Evolutionary conservation across 2,329 filamentous ascomycete genomes (phyloP).

Genomic region (Neocucurbitaria cava): DNA sequence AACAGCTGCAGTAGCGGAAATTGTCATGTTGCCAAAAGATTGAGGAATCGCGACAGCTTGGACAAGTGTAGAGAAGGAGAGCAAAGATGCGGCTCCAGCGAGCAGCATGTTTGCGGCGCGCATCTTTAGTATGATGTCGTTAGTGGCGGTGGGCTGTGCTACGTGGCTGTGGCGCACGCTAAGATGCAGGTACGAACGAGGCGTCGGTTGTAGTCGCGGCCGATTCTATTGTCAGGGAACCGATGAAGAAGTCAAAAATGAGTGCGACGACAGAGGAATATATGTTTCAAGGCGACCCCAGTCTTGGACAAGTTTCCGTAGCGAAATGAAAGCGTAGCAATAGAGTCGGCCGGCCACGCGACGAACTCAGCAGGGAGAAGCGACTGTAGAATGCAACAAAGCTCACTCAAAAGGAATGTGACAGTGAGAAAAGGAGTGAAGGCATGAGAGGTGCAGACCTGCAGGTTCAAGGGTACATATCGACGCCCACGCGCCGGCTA

Average conservation of each 20-base stretch:
- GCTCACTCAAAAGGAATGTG: conserved; percentile 30
- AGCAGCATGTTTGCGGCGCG: conserved; percentile 30
- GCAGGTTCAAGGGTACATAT: conserved; percentile 18
- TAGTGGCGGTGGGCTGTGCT: conserved; percentile 30
- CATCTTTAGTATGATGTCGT: conserved; percentile 31
- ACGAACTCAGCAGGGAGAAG: conserved; percentile 10
- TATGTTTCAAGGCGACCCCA: not conserved
- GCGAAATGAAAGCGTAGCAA: not conserved
- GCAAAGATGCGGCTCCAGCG: conserved; percentile 25
- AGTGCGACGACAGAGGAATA: not conserved
- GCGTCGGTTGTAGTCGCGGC: conserved; percentile 12
- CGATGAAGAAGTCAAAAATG: not conserved
- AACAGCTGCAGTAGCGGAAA: conserved; percentile 22
- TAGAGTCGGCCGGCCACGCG: conserved; percentile 13
- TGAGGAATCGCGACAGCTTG: conserved; percentile 33
- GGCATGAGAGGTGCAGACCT: conserved; percentile 11
- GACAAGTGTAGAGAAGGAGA: conserved; percentile 26
- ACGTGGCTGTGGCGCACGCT: conserved; percentile 30
- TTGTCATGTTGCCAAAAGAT: conserved; percentile 16
- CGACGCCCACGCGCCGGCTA: conserved; percentile 17
- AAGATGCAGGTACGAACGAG: conserved; percentile 23
- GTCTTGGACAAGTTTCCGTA: not conserved
- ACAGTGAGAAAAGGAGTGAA: conserved; percentile 24
- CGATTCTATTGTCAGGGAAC: not conserved
- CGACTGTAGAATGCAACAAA: conserved; percentile 33